Percentiles rank a stretch among this genome's conserved stretches.
These are phyloP conservation scores for Volvox carteri DNA, from an alignment of 163 green algal species.

Conservation along the genomic window DNA sequence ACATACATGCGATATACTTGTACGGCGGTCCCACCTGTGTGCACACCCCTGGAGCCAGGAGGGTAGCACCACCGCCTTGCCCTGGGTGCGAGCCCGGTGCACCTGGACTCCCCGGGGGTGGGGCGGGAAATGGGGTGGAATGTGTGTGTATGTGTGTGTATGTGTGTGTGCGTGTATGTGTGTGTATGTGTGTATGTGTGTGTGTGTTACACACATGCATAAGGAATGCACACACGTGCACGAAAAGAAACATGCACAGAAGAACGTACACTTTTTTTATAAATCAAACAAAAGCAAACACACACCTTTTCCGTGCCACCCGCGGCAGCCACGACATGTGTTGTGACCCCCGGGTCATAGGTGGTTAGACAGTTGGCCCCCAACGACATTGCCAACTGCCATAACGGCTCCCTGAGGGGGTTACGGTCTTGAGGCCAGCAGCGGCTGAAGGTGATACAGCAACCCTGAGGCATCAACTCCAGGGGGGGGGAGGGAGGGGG, in stretches of 20 bases:
- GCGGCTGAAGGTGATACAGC: slow-evolving; percentile 75
- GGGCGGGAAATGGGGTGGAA: neutral
- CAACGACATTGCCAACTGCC: slow-evolving; percentile 71
- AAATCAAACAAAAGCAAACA: neutral
- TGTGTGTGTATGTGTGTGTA: neutral
- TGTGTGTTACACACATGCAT: neutral
- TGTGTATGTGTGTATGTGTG: neutral
- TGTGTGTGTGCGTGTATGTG: neutral
- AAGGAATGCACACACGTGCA: neutral
- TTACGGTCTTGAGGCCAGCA: slow-evolving; percentile 59
- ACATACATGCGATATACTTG: neutral
- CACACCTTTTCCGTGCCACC: slow-evolving; percentile 76
- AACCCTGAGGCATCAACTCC: slow-evolving; percentile 42
- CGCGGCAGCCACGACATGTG: slow-evolving; percentile 68
- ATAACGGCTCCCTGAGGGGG: slow-evolving; percentile 70
- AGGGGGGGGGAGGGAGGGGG: neutral
- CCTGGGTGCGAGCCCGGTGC: slow-evolving; percentile 59
- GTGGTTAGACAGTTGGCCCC: slow-evolving; percentile 52
- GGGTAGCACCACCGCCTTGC: slow-evolving; percentile 71
- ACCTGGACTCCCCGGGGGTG: neutral
- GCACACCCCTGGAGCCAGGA: slow-evolving; percentile 71
- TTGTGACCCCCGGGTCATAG: slow-evolving; percentile 33
- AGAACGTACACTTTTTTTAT: neutral
- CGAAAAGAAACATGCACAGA: neutral
- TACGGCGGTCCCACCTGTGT: slow-evolving; percentile 13